These are phyloP conservation scores for Phaeotremella skinneri DNA, from an alignment of 768 basidiomycete species.

Conservation along the genomic window DNA sequence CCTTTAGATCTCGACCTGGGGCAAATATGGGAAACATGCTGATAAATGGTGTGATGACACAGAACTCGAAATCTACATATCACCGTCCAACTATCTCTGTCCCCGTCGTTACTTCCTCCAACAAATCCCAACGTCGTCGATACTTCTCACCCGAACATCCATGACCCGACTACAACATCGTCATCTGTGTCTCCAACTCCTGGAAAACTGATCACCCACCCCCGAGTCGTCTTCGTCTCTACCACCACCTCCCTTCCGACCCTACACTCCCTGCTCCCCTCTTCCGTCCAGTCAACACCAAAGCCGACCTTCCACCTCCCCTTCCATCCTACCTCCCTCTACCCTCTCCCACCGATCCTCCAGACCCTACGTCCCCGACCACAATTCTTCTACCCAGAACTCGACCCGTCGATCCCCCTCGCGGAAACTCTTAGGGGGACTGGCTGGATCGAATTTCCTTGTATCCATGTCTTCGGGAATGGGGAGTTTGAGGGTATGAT, in stretches of 20 bases:
- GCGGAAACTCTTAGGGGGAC: conserved; percentile 59
- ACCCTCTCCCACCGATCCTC: conserved; percentile 10
- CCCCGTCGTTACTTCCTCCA: conserved; percentile 55
- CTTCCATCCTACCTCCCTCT: conserved; percentile 34
- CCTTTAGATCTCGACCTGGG: too few species aligned
- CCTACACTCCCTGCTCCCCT: conserved; percentile 17
- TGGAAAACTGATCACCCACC: conserved; percentile 58
- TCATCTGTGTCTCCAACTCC: too few species aligned
- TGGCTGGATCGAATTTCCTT: conserved; percentile 78
- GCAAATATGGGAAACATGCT: neutral
- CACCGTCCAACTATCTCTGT: conserved; percentile 66
- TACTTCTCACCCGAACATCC: conserved; percentile 51
- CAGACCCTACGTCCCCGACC: conserved; percentile 2
- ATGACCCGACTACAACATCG: too few species aligned
- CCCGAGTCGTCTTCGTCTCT: conserved; percentile 62
- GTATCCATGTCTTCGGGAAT: conserved; percentile 70
- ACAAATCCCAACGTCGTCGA: conserved; percentile 20
- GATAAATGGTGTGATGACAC: conserved; percentile 1
- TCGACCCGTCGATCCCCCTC: conserved; percentile 60
- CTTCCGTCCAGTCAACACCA: conserved; percentile 1
- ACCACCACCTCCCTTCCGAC: conserved; percentile 21
- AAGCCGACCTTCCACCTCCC: conserved; percentile 28
- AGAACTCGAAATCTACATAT: conserved; percentile 69
- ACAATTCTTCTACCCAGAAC: conserved; percentile 57
- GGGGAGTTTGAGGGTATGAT: conserved; percentile 62